phyloP scores from a whole-genome alignment of 2,329 filamentous ascomycete genomes.

The Aspergillus phoenicis region DNA sequence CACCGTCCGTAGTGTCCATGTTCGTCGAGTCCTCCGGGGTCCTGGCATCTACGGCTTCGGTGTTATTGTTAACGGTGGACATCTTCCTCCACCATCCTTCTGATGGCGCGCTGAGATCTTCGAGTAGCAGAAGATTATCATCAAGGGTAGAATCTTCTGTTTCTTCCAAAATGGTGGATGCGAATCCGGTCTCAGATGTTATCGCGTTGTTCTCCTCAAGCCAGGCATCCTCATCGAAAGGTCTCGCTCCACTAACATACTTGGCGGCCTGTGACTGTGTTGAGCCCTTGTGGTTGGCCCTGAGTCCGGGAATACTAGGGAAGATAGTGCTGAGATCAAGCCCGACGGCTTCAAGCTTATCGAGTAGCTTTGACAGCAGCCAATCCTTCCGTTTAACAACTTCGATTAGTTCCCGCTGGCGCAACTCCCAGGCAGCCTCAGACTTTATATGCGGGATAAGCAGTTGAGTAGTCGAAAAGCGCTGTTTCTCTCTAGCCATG shows the following conservation, averaged over 20 bases:
- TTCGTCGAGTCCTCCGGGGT: constrained; percentile 8
- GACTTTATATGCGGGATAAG: constrained; percentile 57
- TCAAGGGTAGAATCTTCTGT: constrained; percentile 19
- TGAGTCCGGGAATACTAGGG: constrained; percentile 54
- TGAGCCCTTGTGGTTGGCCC: constrained; percentile 46
- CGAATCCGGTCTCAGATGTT: constrained; percentile 24
- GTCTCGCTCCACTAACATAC: constrained; percentile 57
- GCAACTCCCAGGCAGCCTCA: constrained; percentile 50
- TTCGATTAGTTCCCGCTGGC: constrained; percentile 53
- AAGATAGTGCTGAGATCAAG: constrained; percentile 61
- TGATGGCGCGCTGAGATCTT: constrained; percentile 21
- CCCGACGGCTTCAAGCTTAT: constrained; percentile 59
- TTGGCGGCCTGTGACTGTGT: constrained; percentile 56
- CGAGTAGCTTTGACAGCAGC: constrained; percentile 59
- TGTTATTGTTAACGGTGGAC: constrained; percentile 17
- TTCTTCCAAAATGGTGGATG: constrained; percentile 30
- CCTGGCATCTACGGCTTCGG: constrained; percentile 3
- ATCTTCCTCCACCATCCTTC: constrained; percentile 43
- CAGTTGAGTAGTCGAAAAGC: constrained; percentile 52
- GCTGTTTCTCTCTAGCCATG: constrained; percentile 46
- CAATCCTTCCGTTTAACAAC: constrained; percentile 61
- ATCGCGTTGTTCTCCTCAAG: constrained; percentile 28
- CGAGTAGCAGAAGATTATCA: constrained; percentile 3
- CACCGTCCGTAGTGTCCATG: constrained; percentile 24
- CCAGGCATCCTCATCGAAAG: constrained; percentile 57